Conservation (phyloP, 495 filamentous ascomycete species). For the Daldinia decipiens region DNA sequence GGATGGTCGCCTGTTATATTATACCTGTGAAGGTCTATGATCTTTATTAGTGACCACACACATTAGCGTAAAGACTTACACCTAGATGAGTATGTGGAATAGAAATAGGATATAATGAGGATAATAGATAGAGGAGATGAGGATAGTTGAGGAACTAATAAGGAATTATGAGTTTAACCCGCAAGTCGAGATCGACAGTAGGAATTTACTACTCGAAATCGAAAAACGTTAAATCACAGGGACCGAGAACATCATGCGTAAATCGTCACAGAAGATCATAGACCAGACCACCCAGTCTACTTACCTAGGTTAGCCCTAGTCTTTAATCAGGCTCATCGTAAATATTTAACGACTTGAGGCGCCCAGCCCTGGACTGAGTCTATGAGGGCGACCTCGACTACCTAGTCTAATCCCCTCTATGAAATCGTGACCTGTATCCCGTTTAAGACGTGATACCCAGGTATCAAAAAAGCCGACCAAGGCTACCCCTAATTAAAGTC, state of each 20-base stretch:
- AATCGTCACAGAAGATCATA: not conserved
- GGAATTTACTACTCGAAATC: not conserved
- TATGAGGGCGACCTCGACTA: conserved; percentile 22
- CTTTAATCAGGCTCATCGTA: conserved; percentile 17
- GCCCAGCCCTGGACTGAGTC: conserved; percentile 8
- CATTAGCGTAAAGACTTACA: too few relatives aligned
- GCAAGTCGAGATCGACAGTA: not conserved
- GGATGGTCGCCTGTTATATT: too few relatives aligned
- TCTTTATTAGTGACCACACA: too few relatives aligned
- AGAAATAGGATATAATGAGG: too few relatives aligned
- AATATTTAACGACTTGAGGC: conserved; percentile 11
- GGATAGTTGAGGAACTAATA: not conserved
- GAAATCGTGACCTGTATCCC: not conserved
- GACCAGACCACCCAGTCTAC: conserved; percentile 21
- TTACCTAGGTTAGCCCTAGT: conserved; percentile 25
- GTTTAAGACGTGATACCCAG: conserved; percentile 1
- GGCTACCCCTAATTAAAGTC: conserved; percentile 1
- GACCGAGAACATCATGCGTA: not conserved
- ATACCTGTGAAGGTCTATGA: too few relatives aligned
- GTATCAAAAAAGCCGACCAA: not conserved
- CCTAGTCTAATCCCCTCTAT: conserved; percentile 11
- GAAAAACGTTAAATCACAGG: not conserved
- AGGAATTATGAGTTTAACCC: not conserved
- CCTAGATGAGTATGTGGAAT: too few relatives aligned
- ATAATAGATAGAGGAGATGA: too few relatives aligned